Evolutionary conservation across 768 basidiomycete genomes (phyloP).

Genomic region (Lepiota venenata): DNA sequence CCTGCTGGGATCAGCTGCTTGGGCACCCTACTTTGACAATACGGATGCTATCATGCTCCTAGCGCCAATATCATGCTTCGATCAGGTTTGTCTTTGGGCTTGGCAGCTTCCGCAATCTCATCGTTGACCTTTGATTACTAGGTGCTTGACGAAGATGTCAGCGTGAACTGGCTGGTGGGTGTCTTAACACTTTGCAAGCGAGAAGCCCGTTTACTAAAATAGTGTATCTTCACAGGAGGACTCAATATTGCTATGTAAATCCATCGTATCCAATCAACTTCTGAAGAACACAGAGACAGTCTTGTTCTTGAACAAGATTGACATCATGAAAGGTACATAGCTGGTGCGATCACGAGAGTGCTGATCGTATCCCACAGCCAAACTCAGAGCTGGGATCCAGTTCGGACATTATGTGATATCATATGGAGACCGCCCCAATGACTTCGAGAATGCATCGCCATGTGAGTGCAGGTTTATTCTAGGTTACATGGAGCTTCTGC

Average conservation of each 20-base stretch:
- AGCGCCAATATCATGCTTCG: slow-evolving; percentile 71
- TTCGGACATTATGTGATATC: slow-evolving; percentile 61
- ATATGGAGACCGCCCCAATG: slow-evolving; percentile 62
- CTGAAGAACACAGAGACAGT: slow-evolving; percentile 62
- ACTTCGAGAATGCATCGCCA: slow-evolving; percentile 54
- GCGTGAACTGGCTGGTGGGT: slow-evolving; percentile 60
- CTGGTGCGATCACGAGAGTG: background rate
- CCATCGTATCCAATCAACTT: slow-evolving; percentile 57
- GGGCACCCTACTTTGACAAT: slow-evolving; percentile 67
- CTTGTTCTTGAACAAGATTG: slow-evolving; percentile 76
- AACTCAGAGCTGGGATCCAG: slow-evolving; percentile 58
- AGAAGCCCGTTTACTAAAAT: background rate
- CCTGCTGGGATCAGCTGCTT: slow-evolving; percentile 45
- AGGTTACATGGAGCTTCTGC: slow-evolving; percentile 5
- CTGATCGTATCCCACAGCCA: slow-evolving; percentile 33
- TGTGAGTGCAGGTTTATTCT: slow-evolving; percentile 43
- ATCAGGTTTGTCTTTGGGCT: slow-evolving; percentile 38
- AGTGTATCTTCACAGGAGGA: slow-evolving; percentile 42
- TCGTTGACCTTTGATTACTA: slow-evolving; percentile 10
- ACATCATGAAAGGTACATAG: slow-evolving; percentile 44
- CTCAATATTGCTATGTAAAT: slow-evolving; percentile 69
- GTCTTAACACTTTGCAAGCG: background rate
- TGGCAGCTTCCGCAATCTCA: background rate
- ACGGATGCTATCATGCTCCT: slow-evolving; percentile 70
- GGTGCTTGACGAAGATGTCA: slow-evolving; percentile 57